These are phyloP conservation scores for Sphaerosporella brunnea DNA, from an alignment of 495 filamentous ascomycete species.

Conservation along the genomic window DNA sequence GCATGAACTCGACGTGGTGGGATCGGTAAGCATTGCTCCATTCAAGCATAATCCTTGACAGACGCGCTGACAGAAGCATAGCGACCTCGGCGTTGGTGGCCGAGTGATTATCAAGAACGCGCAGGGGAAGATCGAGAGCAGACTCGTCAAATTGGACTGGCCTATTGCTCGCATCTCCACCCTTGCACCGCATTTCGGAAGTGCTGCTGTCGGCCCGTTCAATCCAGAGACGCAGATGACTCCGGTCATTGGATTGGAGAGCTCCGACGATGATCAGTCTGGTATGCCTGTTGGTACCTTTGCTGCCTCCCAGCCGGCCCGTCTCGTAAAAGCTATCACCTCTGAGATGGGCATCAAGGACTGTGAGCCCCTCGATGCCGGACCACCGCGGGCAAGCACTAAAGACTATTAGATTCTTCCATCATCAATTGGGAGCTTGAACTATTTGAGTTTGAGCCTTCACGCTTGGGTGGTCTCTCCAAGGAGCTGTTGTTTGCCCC, in stretches of 20 bases:
- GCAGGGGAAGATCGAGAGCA: slow-evolving; percentile 61
- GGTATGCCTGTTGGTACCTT: slow-evolving; percentile 39
- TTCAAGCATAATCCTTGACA: too few relatives aligned
- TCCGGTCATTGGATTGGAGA: slow-evolving; percentile 76
- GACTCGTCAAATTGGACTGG: slow-evolving; percentile 80
- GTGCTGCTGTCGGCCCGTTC: slow-evolving; percentile 53
- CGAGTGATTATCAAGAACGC: slow-evolving; percentile 65
- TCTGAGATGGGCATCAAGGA: slow-evolving; percentile 52
- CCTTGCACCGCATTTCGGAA: slow-evolving; percentile 83
- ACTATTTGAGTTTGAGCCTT: slow-evolving; percentile 80
- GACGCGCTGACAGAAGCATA: slow-evolving; percentile 94
- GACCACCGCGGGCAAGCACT: too few relatives aligned
- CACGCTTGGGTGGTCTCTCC: slow-evolving; percentile 64
- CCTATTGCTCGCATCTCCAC: slow-evolving; percentile 88
- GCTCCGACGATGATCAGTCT: slow-evolving; percentile 13
- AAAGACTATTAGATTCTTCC: slow-evolving; percentile 32
- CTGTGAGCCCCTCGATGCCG: slow-evolving; percentile 25
- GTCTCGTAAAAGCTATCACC: slow-evolving; percentile 68
- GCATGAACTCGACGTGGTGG: slow-evolving; percentile 37
- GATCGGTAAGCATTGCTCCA: slow-evolving; percentile 20
- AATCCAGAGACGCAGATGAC: slow-evolving; percentile 90
- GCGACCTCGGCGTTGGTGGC: slow-evolving; percentile 79
- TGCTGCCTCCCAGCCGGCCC: slow-evolving; percentile 58
- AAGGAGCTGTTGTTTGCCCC: slow-evolving; percentile 91
- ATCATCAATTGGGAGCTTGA: slow-evolving; percentile 98